These are phyloP conservation scores for Isabelozyma heimii DNA, from an alignment of 805 yeast species.

Conservation along the genomic window DNA sequence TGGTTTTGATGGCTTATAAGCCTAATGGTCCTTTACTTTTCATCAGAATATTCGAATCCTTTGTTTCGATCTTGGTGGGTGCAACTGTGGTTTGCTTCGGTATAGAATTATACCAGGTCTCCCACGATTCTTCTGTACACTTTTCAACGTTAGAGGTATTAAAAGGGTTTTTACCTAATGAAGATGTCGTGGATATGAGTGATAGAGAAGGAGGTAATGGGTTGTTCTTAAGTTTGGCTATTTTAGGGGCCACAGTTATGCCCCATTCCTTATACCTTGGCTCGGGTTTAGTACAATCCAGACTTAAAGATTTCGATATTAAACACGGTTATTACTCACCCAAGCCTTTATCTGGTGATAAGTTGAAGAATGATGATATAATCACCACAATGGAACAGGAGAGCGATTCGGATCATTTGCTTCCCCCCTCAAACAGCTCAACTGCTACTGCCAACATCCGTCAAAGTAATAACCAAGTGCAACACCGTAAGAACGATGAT, in stretches of 20 bases:
- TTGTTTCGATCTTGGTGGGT: slow-evolving; percentile 73
- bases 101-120: slow-evolving; percentile 70
- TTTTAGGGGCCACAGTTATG: slow-evolving; percentile 93
- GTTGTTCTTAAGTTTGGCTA: slow-evolving; percentile 73
- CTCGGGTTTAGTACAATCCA: slow-evolving; percentile 82
- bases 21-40: slow-evolving; percentile 80
- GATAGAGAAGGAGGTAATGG: slow-evolving; percentile 54
- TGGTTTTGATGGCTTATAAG: slow-evolving; percentile 83
- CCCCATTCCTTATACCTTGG: slow-evolving; percentile 87
- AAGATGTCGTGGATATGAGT: slow-evolving; percentile 37
- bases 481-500: neutral
- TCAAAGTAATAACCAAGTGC: neutral
- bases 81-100: slow-evolving; percentile 86
- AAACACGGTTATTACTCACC: slow-evolving; percentile 56
- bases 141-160: slow-evolving; percentile 53
- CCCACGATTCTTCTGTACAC: slow-evolving; percentile 43
- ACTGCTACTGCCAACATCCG: neutral
- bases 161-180: slow-evolving; percentile 52
- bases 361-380: neutral
- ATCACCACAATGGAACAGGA: neutral
- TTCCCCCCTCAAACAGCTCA: neutral
- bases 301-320: slow-evolving; percentile 71
- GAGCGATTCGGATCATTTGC: neutral
- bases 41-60: slow-evolving; percentile 75
- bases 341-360: slow-evolving; percentile 7